These are phyloP conservation scores for Camellia granthamiana DNA, from an alignment of 148 eudicot species.

Conservation along the genomic window DNA sequence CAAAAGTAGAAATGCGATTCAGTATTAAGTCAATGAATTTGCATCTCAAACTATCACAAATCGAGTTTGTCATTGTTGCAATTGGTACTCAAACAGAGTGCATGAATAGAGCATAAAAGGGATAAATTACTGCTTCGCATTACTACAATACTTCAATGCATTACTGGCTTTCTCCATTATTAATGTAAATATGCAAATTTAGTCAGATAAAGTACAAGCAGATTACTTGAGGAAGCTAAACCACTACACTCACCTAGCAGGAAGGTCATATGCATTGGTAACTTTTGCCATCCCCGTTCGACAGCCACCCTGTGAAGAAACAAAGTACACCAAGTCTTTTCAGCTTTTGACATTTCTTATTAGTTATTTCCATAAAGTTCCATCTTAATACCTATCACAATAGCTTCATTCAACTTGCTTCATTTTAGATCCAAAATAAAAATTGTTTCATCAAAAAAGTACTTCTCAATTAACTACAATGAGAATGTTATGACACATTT, in stretches of 20 bases:
- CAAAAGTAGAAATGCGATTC: conserved; percentile 19
- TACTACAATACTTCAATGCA: not conserved
- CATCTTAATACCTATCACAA: conserved; percentile 2
- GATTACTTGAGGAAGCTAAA: not conserved
- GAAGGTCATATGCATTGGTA: conserved; percentile 92
- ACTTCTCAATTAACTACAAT: not conserved
- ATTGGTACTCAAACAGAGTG: not conserved
- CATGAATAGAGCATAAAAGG: not conserved
- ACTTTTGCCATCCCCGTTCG: conserved; percentile 99
- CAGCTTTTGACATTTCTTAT: not conserved
- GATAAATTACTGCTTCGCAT: too few species aligned
- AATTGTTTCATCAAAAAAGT: conserved; percentile 2
- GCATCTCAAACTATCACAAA: not conserved
- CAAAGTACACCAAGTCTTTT: not conserved
- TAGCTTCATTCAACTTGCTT: not conserved
- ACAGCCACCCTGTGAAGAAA: conserved; percentile 86
- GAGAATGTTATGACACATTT: not conserved
- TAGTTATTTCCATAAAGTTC: conserved; percentile 4
- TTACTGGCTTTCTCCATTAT: not conserved
- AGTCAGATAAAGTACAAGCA: not conserved
- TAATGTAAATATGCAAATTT: not conserved
- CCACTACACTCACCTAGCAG: conserved; percentile 66
- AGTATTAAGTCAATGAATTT: not conserved
- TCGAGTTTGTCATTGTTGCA: not conserved
- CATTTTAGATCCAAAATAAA: not conserved